Evolutionary conservation across 1,284 basidiomycete species (phyloP), one percentile per base, ranked within the genome.

Genomic region (Leucoagaricus sp.): DNA sequence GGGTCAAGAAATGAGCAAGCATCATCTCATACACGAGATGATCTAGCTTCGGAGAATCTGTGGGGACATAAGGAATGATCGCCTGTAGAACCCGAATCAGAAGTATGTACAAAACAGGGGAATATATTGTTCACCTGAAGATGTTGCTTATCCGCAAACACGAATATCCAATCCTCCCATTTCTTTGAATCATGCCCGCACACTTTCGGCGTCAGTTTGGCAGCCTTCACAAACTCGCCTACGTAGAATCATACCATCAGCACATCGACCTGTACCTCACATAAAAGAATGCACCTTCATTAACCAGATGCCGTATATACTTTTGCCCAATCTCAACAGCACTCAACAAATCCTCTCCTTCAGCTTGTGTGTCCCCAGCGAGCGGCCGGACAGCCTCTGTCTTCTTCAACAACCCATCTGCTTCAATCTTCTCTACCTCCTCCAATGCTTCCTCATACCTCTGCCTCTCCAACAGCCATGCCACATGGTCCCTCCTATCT

Each of bases 81-180:
- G 84, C 79, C 88, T 95, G 65, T 38, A 53, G 52, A 17, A 21
- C 44, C 51, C 58, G 29, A 56, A 46, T 23, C 12, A 41, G 36
- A 23, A 44, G 23, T 19, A 15, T 13, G 49, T 13, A 33, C 13
- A 33, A 46, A 34, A 25, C 9, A 23, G 19, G 17, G 49, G 17
- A 42, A 48, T 34, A 21, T n/a, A 21, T 10, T 44, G 67, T 78
- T 49, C 60, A 93, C 93, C 65, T 91, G 85, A 17, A 98, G 75
- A 59, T 94, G 86, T 31, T 85, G 83, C 64, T 89, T 86, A 69
- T 96, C 88, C 0, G 91, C 91, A 67, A 97, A 98, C 8, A 86
- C 76, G 67, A 97, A 96, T 68, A 98, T 92, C 90, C 93, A 97
- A 65, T 91, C 86, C 69, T 98, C 96, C 97, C 97, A 99, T 15